phyloP scores from a whole-genome alignment of 306 rosid genomes.

The Hippophae tibetana region DNA sequence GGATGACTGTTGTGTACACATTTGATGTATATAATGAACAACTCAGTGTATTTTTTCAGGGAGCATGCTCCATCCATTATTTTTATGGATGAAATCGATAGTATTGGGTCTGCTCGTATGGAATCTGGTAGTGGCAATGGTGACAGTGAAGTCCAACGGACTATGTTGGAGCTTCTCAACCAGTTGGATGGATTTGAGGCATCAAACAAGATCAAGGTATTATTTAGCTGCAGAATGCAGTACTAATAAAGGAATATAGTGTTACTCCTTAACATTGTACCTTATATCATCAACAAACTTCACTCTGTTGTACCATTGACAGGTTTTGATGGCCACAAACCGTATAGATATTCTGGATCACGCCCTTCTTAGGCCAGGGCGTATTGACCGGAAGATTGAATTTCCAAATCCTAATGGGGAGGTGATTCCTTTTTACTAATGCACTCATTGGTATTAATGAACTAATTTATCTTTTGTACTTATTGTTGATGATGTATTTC shows the following conservation, averaged over 20 bases:
- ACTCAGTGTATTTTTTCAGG: conserved; percentile 35
- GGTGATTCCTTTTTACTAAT: conserved; percentile 22
- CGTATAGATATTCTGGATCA: conserved; percentile 98
- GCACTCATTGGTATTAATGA: no score
- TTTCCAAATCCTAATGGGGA: conserved; percentile 96
- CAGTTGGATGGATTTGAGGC: conserved; percentile 99
- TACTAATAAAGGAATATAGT: not conserved
- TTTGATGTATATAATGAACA: not conserved
- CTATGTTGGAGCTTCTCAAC: conserved; percentile 98
- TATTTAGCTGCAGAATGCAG: conserved; percentile 1
- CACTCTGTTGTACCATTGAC: conserved; percentile 15
- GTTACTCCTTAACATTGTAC: not conserved
- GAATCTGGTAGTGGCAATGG: conserved; percentile 99
- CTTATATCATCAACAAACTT: not conserved
- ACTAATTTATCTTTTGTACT: no score
- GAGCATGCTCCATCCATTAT: conserved; percentile 99
- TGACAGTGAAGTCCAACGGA: conserved; percentile 97
- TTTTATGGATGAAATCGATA: conserved; percentile 98
- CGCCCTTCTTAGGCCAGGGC: conserved; percentile 96
- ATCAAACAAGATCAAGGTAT: conserved; percentile 96
- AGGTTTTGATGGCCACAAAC: conserved; percentile 99
- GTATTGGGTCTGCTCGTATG: conserved; percentile 99
- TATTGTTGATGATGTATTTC: no score
- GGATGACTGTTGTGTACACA: no score
- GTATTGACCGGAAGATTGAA: conserved; percentile 93